Evolutionary conservation across 2,329 filamentous ascomycete species (phyloP).

Genomic region (Emmonsiellopsis sp.): DNA sequence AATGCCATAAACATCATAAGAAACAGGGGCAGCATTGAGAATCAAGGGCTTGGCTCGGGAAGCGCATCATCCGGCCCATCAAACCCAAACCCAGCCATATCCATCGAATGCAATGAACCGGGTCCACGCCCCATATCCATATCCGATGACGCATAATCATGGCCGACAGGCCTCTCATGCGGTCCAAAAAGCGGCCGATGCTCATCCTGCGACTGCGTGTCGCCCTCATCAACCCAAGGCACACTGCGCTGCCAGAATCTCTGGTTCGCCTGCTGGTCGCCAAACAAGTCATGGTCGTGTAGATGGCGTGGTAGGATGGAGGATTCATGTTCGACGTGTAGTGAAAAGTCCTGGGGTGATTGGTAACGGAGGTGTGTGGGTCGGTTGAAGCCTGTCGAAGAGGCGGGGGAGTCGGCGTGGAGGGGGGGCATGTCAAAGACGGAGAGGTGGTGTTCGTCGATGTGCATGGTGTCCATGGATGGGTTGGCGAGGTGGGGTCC

Average conservation of each 20-base stretch:
- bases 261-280: constrained; percentile 36
- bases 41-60: not conserved
- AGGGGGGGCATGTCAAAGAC: constrained; percentile 24
- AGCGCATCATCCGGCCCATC: constrained; percentile 15
- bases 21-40: not conserved
- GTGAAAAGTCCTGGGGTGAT: constrained; percentile 32
- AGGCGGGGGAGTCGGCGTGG: constrained; percentile 35
- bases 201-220: constrained; percentile 35
- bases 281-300: constrained; percentile 36
- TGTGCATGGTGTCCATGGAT: constrained; percentile 7
- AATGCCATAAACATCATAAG: not conserved
- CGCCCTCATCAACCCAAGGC: constrained; percentile 29
- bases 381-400: constrained; percentile 29
- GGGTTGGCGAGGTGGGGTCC: constrained; percentile 11
- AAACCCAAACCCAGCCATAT: constrained; percentile 37
- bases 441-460: constrained; percentile 5
- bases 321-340: constrained; percentile 23
- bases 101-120: constrained; percentile 35
- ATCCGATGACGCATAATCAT: constrained; percentile 37
- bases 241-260: constrained; percentile 34
- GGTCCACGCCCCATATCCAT: constrained; percentile 35
- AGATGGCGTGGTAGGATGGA: constrained; percentile 17
- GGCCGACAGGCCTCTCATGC: constrained; percentile 31
- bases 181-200: constrained; percentile 36
- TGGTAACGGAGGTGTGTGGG: constrained; percentile 31